Percentiles rank a stretch among this genome's conserved stretches.
These are phyloP conservation scores for Physcomitrellopsis africana DNA, from an alignment of 225 moss, liverwort and hornwort species.

Conservation along the genomic window DNA sequence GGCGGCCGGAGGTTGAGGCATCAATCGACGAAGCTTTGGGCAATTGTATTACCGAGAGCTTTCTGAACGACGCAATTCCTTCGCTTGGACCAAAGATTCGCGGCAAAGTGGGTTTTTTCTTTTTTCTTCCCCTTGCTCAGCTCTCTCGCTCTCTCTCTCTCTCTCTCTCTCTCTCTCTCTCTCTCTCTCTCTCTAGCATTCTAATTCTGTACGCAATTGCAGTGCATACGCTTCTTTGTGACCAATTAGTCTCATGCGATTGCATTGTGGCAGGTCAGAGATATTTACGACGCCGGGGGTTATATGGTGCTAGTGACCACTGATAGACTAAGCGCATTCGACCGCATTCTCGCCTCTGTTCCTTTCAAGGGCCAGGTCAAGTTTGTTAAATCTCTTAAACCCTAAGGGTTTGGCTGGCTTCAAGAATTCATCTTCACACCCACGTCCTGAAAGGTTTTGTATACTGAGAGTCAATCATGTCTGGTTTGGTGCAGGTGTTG, in stretches of 20 bases:
- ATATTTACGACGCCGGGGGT: slow-evolving; percentile 87
- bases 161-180: no score
- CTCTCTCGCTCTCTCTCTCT: not conserved
- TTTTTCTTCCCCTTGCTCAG: no score
- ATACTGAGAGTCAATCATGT: slow-evolving; percentile 6
- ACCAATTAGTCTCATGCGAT: not conserved
- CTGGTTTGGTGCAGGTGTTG: slow-evolving; percentile 64
- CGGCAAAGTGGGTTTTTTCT: slow-evolving; percentile 65
- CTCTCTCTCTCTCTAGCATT: not conserved
- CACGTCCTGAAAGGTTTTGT: not conserved
- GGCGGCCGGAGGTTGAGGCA: slow-evolving; percentile 50
- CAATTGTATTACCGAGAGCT: slow-evolving; percentile 81
- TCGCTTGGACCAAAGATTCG: slow-evolving; percentile 83
- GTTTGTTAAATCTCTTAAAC: slow-evolving; percentile 30
- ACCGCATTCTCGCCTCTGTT: slow-evolving; percentile 89
- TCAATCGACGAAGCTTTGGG: slow-evolving; percentile 52
- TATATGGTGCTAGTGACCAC: slow-evolving; percentile 93
- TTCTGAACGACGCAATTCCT: slow-evolving; percentile 65
- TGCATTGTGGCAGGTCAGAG: slow-evolving; percentile 66
- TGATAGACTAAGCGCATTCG: slow-evolving; percentile 94
- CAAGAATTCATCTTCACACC: not conserved
- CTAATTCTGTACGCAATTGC: not conserved
- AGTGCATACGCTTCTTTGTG: not conserved
- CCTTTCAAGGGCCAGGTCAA: slow-evolving; percentile 96
- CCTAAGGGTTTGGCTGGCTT: slow-evolving; percentile 21